Evolutionary conservation across 2,329 filamentous ascomycete species (phyloP).

Genomic region (Teratosphaeria nubilosa): DNA sequence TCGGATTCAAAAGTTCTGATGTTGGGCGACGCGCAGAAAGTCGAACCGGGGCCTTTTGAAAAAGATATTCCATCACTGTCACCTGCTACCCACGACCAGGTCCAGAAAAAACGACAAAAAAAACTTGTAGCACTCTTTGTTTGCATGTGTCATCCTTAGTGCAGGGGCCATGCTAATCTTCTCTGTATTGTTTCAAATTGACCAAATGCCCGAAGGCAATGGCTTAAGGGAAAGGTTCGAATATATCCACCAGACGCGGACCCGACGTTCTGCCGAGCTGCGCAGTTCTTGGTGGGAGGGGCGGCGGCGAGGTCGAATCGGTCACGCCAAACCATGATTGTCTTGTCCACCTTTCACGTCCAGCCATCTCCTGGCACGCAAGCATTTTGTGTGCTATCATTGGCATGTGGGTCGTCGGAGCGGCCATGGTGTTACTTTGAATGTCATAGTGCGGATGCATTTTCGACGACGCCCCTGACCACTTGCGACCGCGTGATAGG

Average conservation of each 20-base stretch:
- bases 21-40: no score
- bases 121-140: conserved; percentile 64
- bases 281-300: neutral
- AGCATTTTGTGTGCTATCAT: neutral
- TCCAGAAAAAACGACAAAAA: conserved; percentile 35
- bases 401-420: neutral
- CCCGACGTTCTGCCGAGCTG: neutral
- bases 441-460: no score
- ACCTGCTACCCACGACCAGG: no score
- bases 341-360: neutral
- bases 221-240: neutral
- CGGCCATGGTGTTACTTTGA: no score
- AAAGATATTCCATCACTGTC: neutral
- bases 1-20: no score
- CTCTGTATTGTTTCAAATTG: conserved; percentile 45
- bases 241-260: neutral
- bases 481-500: no score
- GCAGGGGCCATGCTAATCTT: conserved; percentile 50
- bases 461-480: no score
- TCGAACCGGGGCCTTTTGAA: neutral
- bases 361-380: neutral
- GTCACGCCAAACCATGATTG: neutral
- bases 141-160: conserved; percentile 92
- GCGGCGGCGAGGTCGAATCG: neutral
- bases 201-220: conserved; percentile 40